These are phyloP conservation scores for Aspergillus sp. DNA, from an alignment of 2,329 filamentous ascomycete genomes.

Conservation along the genomic window DNA sequence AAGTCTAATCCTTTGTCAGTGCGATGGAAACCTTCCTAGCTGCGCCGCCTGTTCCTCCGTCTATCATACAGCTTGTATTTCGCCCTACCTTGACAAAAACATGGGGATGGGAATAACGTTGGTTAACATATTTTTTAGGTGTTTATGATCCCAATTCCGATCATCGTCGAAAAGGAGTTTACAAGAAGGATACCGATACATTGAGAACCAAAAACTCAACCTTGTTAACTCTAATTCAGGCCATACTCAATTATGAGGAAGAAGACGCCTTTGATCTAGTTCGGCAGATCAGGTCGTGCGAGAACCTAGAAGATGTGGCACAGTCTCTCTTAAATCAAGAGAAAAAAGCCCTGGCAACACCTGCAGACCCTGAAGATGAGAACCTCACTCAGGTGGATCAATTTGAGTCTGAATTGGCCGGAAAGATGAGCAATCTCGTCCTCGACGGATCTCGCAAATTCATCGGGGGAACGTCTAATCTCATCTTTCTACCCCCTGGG, in stretches of 20 bases:
- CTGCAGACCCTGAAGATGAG: slow-evolving; percentile 40
- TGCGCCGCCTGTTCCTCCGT: slow-evolving; percentile 96
- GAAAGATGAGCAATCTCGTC: slow-evolving; percentile 89
- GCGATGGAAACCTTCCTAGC: slow-evolving; percentile 85
- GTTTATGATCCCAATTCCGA: slow-evolving; percentile 96
- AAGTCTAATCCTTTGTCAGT: slow-evolving; percentile 46
- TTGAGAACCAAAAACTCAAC: slow-evolving; percentile 85
- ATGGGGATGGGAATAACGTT: neutral
- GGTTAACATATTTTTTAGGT: slow-evolving; percentile 56
- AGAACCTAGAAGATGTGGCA: slow-evolving; percentile 66
- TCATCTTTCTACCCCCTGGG: slow-evolving; percentile 71
- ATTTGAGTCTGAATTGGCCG: slow-evolving; percentile 78
- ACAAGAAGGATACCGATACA: slow-evolving; percentile 88
- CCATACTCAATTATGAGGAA: slow-evolving; percentile 86
- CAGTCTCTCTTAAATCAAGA: slow-evolving; percentile 58
- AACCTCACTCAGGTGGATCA: slow-evolving; percentile 42
- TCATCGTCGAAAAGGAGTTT: slow-evolving; percentile 93
- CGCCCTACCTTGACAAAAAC: neutral
- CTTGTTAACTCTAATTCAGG: slow-evolving; percentile 86
- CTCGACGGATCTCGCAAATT: slow-evolving; percentile 86
- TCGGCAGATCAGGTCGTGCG: slow-evolving; percentile 82
- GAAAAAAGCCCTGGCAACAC: slow-evolving; percentile 45
- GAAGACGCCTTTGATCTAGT: slow-evolving; percentile 81
- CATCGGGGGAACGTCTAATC: slow-evolving; percentile 89
- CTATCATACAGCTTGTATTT: slow-evolving; percentile 57